A percentile compares a stretch with the other conserved stretches of the same genome.
Conservation (phyloP, 2,329 filamentous ascomycete species). For the Xylariomycetidae sp. region DNA sequence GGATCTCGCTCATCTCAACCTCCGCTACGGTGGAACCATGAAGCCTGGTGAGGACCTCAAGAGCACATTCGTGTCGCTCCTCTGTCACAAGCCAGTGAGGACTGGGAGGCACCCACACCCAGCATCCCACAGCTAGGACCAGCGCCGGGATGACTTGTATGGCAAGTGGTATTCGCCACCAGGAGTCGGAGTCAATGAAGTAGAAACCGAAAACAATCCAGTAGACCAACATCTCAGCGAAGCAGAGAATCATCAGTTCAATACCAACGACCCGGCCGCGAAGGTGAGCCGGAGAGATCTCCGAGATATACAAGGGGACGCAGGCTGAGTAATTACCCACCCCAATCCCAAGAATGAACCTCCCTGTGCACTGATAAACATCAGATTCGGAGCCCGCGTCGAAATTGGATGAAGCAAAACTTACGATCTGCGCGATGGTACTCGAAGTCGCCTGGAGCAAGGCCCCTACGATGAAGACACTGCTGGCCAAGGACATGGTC, state of each 20-base stretch:
- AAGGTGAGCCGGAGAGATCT: constrained; percentile 24
- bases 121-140: constrained; percentile 22
- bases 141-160: constrained; percentile 28
- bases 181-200: constrained; percentile 21
- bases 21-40: constrained; percentile 33
- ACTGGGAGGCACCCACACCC: constrained; percentile 21
- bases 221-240: constrained; percentile 28
- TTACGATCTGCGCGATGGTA: constrained; percentile 21
- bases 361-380: constrained; percentile 15
- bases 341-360: constrained; percentile 23
- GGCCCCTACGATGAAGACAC: constrained; percentile 21
- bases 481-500: constrained; percentile 23
- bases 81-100: constrained; percentile 21
- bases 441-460: constrained; percentile 19
- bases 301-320: constrained; percentile 28
- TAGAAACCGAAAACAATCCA: constrained; percentile 24
- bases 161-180: constrained; percentile 31
- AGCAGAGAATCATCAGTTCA: constrained; percentile 27
- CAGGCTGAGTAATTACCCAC: constrained; percentile 26
- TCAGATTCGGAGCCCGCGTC: too few species aligned
- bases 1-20: constrained; percentile 45
- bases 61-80: constrained; percentile 19
- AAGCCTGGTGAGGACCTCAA: constrained; percentile 20
- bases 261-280: constrained; percentile 26
- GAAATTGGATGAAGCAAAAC: too few species aligned